phyloP scores from a whole-genome alignment of 192 early-diverging fungal species.

The Backusella sp. region DNA sequence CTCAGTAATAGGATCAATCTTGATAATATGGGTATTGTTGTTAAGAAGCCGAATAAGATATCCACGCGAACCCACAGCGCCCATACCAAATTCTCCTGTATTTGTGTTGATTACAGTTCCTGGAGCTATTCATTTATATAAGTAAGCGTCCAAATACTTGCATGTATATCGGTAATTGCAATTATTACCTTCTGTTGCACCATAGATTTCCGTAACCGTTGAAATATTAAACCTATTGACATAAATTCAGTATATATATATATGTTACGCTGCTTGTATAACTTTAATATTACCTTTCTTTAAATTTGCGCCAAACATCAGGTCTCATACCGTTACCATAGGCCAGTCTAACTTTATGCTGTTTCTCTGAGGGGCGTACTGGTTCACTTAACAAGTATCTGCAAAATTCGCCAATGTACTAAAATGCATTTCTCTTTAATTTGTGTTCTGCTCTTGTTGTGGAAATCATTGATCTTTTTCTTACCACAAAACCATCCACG shows the following conservation, averaged over 20 bases:
- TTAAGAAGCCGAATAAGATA: constrained; percentile 23
- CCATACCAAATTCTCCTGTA: constrained; percentile 45
- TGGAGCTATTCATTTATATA: constrained; percentile 8
- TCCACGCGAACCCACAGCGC: constrained; percentile 60
- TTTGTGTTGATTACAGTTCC: constrained; percentile 46
- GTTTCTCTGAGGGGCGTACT: constrained; percentile 42
- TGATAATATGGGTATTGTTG: constrained; percentile 46
- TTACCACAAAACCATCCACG: constrained; percentile 44
- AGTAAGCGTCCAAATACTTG: neutral
- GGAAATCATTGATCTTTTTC: neutral
- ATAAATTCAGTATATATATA: neutral
- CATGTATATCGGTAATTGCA: neutral
- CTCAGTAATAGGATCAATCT: constrained; percentile 57
- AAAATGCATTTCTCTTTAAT: neutral
- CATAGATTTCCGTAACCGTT: constrained; percentile 64
- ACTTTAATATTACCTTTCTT: constrained; percentile 26
- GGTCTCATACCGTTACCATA: constrained; percentile 71
- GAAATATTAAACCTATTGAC: constrained; percentile 50
- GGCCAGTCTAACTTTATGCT: constrained; percentile 51
- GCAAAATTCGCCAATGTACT: constrained; percentile 71
- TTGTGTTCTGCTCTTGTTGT: neutral
- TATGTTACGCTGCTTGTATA: neutral
- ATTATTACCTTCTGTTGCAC: constrained; percentile 59
- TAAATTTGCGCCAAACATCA: constrained; percentile 65
- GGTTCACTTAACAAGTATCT: constrained; percentile 63